phyloP scores from a whole-genome alignment of 345 rosid species.

The Abelmoschus esculentus region DNA sequence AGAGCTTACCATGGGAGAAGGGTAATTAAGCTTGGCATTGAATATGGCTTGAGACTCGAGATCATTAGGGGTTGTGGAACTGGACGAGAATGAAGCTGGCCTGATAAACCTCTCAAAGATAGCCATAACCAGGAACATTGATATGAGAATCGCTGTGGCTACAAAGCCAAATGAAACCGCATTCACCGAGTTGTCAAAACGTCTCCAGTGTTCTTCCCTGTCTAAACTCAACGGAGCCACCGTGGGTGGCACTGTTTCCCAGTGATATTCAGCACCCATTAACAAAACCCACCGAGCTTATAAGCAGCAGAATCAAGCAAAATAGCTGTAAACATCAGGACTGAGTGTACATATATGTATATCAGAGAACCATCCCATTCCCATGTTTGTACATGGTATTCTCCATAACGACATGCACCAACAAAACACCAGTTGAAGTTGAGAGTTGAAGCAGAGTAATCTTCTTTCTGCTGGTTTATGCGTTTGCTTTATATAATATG shows the following conservation, averaged over 20 bases:
- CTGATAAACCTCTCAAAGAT: constrained; percentile 69
- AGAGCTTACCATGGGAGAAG: constrained; percentile 52
- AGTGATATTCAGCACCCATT: constrained; percentile 19
- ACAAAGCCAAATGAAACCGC: constrained; percentile 85
- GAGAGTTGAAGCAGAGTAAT: background rate
- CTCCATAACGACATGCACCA: background rate
- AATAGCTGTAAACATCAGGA: background rate
- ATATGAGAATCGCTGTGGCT: constrained; percentile 75
- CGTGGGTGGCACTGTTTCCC: constrained; percentile 20
- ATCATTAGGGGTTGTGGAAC: constrained; percentile 23
- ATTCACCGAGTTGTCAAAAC: constrained; percentile 65
- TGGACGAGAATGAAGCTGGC: constrained; percentile 27
- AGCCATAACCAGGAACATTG: constrained; percentile 78
- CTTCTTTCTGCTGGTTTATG: background rate
- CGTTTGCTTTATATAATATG: background rate
- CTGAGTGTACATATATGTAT: background rate
- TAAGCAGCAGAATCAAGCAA: background rate
- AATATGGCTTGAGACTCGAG: constrained; percentile 39
- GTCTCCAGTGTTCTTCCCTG: constrained; percentile 51
- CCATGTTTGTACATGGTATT: background rate
- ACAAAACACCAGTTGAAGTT: background rate
- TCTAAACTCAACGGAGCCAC: constrained; percentile 21
- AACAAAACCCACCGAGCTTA: background rate
- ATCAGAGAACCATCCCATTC: background rate
- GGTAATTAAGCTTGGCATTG: constrained; percentile 34